Evolutionary conservation across 148 eudicot genomes (phyloP).

Genomic region (Simmondsia chinensis): DNA sequence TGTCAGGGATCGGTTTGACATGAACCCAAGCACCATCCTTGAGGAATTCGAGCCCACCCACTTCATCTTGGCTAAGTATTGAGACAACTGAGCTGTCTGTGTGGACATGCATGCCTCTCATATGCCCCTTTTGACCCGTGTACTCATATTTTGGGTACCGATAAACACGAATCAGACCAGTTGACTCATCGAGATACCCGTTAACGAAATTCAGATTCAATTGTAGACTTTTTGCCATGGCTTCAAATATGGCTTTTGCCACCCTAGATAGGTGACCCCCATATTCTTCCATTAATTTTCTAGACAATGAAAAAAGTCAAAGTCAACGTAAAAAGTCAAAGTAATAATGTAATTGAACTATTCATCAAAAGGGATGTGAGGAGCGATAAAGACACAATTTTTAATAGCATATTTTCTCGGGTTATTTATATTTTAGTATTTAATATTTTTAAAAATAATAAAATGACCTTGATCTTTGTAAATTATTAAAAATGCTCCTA

Average conservation of each 20-base stretch:
- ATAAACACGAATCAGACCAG: constrained; percentile 42
- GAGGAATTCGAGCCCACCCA: constrained; percentile 55
- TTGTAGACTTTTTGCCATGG: constrained; percentile 25
- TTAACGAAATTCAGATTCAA: background rate
- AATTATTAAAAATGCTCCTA: too few species aligned
- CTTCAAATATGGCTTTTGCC: constrained; percentile 29
- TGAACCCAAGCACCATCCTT: constrained; percentile 47
- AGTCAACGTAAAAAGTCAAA: background rate
- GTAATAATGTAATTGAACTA: background rate
- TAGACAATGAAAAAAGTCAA: background rate
- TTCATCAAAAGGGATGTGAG: too few species aligned
- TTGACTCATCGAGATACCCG: constrained; percentile 22
- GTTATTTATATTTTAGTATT: too few species aligned
- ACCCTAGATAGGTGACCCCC: constrained; percentile 36
- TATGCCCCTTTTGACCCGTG: constrained; percentile 5
- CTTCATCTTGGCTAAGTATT: constrained; percentile 47
- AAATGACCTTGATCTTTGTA: too few species aligned
- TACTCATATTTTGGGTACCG: constrained; percentile 32
- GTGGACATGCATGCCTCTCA: constrained; percentile 50
- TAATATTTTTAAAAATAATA: too few species aligned
- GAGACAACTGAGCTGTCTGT: constrained; percentile 73
- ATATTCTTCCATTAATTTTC: constrained; percentile 46
- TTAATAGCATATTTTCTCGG: too few species aligned
- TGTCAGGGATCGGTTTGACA: constrained; percentile 32
- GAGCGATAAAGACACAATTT: too few species aligned